These are phyloP conservation scores for Leavenworthia alabamica DNA, from an alignment of 345 rosid species.

Conservation along the genomic window DNA sequence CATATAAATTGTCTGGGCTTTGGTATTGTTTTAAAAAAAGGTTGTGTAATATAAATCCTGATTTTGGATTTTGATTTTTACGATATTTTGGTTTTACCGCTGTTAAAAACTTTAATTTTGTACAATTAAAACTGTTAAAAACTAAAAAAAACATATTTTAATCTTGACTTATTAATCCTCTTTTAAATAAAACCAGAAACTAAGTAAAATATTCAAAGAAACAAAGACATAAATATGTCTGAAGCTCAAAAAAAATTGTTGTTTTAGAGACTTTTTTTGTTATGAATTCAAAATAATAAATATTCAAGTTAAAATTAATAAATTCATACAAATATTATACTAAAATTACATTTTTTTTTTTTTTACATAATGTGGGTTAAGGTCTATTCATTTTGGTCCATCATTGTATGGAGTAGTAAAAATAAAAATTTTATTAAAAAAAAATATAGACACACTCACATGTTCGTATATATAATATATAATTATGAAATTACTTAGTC, in stretches of 20 bases:
- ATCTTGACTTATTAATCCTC: neutral
- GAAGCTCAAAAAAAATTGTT: slow-evolving; percentile 4
- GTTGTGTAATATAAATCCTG: slow-evolving; percentile 20
- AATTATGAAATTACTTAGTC: slow-evolving; percentile 21
- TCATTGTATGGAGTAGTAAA: too few relatives aligned
- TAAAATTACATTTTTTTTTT: too few relatives aligned
- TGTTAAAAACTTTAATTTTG: neutral
- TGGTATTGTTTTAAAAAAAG: neutral
- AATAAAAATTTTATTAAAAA: too few relatives aligned
- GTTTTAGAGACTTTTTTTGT: too few relatives aligned
- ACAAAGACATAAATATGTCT: neutral
- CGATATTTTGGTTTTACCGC: slow-evolving; percentile 8
- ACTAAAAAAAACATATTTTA: neutral
- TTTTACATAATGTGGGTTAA: too few relatives aligned
- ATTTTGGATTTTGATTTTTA: slow-evolving; percentile 12
- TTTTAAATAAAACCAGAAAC: neutral
- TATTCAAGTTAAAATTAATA: too few relatives aligned
- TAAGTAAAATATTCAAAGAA: neutral
- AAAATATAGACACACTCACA: neutral
- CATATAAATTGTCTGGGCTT: neutral
- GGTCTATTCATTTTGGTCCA: neutral
- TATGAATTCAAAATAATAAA: too few relatives aligned
- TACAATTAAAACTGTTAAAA: neutral
- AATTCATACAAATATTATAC: too few relatives aligned
- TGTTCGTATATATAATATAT: neutral